A percentile compares a stretch with the other conserved stretches of the same genome.
These are phyloP conservation scores for Calocybe gangraenosa DNA, from an alignment of 768 basidiomycete genomes.

Conservation along the genomic window DNA sequence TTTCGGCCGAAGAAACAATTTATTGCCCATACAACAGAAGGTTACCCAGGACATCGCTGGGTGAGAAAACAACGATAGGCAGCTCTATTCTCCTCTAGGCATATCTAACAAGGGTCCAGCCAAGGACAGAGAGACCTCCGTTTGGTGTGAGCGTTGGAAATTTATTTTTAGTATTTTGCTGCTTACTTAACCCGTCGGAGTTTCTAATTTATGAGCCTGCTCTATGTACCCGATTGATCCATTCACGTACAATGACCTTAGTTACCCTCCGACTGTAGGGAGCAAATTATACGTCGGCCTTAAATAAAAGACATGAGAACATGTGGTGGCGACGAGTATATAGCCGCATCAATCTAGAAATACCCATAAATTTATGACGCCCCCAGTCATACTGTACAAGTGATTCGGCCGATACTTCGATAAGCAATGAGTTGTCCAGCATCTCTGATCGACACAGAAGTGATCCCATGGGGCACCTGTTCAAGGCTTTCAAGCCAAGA, in stretches of 20 bases:
- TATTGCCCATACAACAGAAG: background rate
- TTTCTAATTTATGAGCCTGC: too few species aligned
- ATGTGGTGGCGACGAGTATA: conserved; percentile 5
- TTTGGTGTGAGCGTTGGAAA: background rate
- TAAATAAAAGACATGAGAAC: background rate
- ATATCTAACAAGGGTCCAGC: background rate
- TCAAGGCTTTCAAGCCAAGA: conserved; percentile 1
- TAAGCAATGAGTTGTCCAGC: background rate
- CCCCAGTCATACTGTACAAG: background rate
- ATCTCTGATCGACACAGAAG: conserved; percentile 4
- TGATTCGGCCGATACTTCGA: conserved; percentile 6
- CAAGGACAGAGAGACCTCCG: too few species aligned
- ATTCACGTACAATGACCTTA: background rate
- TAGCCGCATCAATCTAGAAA: conserved; percentile 1
- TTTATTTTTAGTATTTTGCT: background rate
- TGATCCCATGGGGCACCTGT: background rate
- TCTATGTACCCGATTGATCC: background rate
- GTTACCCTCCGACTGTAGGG: background rate
- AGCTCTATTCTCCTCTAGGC: background rate
- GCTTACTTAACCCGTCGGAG: background rate
- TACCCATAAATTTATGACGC: background rate
- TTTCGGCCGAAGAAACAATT: conserved; percentile 1
- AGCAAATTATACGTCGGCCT: background rate
- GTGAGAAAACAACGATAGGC: background rate
- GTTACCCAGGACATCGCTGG: background rate